Percentiles rank a stretch among this genome's conserved stretches.
These are phyloP conservation scores for Dactylellina leptospora DNA, from an alignment of 2,329 filamentous ascomycete genomes.

Conservation along the genomic window DNA sequence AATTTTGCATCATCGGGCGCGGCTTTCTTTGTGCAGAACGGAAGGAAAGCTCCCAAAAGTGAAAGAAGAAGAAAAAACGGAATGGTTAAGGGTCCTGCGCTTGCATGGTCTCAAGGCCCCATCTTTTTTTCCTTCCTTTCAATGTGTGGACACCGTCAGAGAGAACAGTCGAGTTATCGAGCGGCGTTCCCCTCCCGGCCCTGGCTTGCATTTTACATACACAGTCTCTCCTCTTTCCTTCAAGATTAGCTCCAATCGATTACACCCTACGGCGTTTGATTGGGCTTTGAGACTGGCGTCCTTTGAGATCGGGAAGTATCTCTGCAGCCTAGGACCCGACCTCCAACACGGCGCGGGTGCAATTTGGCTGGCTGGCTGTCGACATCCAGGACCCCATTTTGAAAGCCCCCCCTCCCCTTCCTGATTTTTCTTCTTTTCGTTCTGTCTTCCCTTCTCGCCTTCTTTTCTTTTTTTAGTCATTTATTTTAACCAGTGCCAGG, in stretches of 20 bases:
- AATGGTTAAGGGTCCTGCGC: slow-evolving; percentile 30
- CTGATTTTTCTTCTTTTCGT: neutral
- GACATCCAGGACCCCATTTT: slow-evolving; percentile 36
- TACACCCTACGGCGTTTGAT: slow-evolving; percentile 29
- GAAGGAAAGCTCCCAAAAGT: no score
- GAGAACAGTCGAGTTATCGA: slow-evolving; percentile 17
- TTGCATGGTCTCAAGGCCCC: slow-evolving; percentile 30
- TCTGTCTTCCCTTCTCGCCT: neutral
- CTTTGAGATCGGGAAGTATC: slow-evolving; percentile 45
- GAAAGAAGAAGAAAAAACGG: slow-evolving; percentile 19
- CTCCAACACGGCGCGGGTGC: slow-evolving; percentile 51
- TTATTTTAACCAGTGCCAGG: no score
- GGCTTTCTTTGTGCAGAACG: slow-evolving; percentile 46
- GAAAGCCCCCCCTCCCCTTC: neutral
- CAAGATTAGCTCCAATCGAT: slow-evolving; percentile 24
- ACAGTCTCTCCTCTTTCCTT: slow-evolving; percentile 2
- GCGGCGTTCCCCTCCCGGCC: slow-evolving; percentile 39
- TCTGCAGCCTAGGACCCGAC: slow-evolving; percentile 51
- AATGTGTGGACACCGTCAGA: slow-evolving; percentile 19
- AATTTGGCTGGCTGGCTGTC: slow-evolving; percentile 25
- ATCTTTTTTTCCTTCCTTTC: no score
- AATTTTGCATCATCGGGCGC: slow-evolving; percentile 50
- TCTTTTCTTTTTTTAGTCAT: neutral
- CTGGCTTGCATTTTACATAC: slow-evolving; percentile 33
- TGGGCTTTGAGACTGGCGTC: slow-evolving; percentile 38